phyloP scores from a whole-genome alignment of 345 rosid species.

The Ceriops zippeliana region DNA sequence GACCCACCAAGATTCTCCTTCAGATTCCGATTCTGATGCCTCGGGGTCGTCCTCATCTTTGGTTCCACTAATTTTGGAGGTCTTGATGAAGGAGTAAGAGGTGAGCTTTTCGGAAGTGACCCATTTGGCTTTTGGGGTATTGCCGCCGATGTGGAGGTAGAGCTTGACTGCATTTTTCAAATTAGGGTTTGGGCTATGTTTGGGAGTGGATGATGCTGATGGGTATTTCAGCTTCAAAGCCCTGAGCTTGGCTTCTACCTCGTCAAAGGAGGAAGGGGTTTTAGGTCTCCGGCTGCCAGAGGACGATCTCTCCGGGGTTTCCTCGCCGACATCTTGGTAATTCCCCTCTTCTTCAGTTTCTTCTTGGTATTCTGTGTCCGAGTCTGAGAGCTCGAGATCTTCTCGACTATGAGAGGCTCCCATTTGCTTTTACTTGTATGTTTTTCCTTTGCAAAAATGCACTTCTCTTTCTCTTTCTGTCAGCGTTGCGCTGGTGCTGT shows the following conservation, averaged over 20 bases:
- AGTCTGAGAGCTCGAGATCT: slow-evolving; percentile 61
- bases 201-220: slow-evolving; percentile 13
- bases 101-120: slow-evolving; percentile 58
- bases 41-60: slow-evolving; percentile 44
- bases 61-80: slow-evolving; percentile 25
- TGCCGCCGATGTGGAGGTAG: slow-evolving; percentile 63
- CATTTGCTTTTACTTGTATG: slow-evolving; percentile 30
- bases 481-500: background rate
- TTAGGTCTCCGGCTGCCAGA: slow-evolving; percentile 31
- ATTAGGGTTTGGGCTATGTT: slow-evolving; percentile 26
- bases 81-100: slow-evolving; percentile 51
- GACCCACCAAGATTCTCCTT: slow-evolving; percentile 53
- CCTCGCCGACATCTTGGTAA: slow-evolving; percentile 48
- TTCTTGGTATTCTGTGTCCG: slow-evolving; percentile 45
- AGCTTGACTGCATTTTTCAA: slow-evolving; percentile 50
- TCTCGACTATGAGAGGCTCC: slow-evolving; percentile 69
- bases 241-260: slow-evolving; percentile 59
- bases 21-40: slow-evolving; percentile 31
- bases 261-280: slow-evolving; percentile 57
- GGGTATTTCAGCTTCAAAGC: slow-evolving; percentile 65
- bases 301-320: slow-evolving; percentile 44
- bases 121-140: slow-evolving; percentile 85
- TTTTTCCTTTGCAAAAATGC: background rate
- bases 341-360: slow-evolving; percentile 39
- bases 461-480: background rate